phyloP scores from a whole-genome alignment of 306 rosid species.

The Cucurbita moschata region DNA sequence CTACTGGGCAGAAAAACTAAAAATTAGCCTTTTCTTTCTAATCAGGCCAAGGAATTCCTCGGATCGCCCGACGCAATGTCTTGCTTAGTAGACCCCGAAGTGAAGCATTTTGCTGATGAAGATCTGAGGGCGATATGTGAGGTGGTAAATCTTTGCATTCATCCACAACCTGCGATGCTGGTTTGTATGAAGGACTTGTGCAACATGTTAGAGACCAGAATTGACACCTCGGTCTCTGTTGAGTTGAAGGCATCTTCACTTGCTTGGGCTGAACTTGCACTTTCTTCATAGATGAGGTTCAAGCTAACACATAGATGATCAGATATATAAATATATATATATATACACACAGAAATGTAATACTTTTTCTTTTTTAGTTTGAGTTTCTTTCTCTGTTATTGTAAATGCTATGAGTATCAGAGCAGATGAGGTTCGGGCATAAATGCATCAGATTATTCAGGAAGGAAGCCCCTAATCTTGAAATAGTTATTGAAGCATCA shows the following conservation, averaged over 20 bases:
- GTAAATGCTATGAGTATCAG: conserved; percentile 37
- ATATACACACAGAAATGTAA: conserved; percentile 5
- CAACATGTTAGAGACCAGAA: conserved; percentile 58
- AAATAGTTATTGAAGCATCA: not conserved
- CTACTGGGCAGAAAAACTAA: not conserved
- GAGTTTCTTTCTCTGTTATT: conserved; percentile 19
- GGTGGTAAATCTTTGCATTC: conserved; percentile 59
- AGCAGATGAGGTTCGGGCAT: conserved; percentile 9
- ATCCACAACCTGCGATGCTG: conserved; percentile 37
- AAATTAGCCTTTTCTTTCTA: not conserved
- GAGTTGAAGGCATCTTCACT: conserved; percentile 76
- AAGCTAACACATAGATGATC: conserved; percentile 51
- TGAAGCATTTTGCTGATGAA: conserved; percentile 55
- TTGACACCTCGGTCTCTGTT: conserved; percentile 60
- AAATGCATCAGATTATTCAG: not conserved
- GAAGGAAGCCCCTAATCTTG: not conserved
- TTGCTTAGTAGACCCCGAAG: conserved; percentile 60
- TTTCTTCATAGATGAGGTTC: conserved; percentile 35
- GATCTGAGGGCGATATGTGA: conserved; percentile 76
- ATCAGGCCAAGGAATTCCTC: conserved; percentile 80
- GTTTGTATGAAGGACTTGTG: conserved; percentile 58
- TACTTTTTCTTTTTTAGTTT: conserved; percentile 18
- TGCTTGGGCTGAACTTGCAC: conserved; percentile 99
- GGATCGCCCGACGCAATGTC: conserved; percentile 71
- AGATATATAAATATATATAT: conserved; percentile 28